A percentile compares a stretch with the other conserved stretches of the same genome.
Conservation (phyloP, 345 rosid species). For the Psidium friedrichsthalianum region DNA sequence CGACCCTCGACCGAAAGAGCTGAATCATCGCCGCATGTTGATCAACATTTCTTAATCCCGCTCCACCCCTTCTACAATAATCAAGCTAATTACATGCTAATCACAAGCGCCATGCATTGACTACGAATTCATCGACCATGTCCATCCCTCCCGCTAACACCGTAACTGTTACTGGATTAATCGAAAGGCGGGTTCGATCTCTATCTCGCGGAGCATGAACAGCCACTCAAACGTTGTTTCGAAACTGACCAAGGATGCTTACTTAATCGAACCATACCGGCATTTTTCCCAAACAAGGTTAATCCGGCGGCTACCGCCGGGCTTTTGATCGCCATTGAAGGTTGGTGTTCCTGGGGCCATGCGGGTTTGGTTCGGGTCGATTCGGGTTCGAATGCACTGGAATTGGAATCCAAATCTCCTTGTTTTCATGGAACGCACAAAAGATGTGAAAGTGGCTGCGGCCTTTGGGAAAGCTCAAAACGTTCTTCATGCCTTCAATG, state of each 20-base stretch:
- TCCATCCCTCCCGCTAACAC: neutral
- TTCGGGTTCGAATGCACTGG: neutral
- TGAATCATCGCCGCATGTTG: no score
- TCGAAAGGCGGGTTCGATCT: neutral
- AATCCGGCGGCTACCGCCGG: neutral
- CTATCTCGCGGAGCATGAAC: neutral
- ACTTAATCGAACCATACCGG: neutral
- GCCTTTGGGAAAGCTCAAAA: neutral
- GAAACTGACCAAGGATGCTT: neutral
- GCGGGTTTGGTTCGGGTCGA: neutral
- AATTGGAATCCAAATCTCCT: no score
- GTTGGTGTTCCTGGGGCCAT: neutral
- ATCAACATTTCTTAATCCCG: no score
- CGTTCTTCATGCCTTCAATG: neutral
- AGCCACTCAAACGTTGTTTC: neutral
- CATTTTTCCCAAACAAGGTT: no score
- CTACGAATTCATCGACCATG: neutral
- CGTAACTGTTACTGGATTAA: neutral
- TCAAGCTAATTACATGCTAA: neutral
- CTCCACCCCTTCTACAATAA: neutral
- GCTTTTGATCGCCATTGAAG: neutral
- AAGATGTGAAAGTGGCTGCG: neutral
- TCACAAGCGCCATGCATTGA: neutral
- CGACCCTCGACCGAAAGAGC: no score
- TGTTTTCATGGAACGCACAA: no score